phyloP scores from a whole-genome alignment of 2,329 filamentous ascomycete species.

The Phyllosticta paracitricarpa region DNA sequence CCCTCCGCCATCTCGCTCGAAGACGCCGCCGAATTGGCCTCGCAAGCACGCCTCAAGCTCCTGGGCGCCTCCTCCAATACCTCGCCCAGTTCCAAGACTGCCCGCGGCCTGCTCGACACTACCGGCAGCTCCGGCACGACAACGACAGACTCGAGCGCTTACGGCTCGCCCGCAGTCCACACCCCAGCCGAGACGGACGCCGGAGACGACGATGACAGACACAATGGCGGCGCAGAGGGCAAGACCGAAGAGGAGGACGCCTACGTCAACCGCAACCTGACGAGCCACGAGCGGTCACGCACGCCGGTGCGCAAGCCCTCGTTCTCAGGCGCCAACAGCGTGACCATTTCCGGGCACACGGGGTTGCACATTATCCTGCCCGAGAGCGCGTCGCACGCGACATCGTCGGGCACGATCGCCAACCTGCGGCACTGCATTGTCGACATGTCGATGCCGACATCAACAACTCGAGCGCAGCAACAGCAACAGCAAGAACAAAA shows the following conservation, averaged over 20 bases:
- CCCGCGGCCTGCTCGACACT: conserved; percentile 13
- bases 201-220: not conserved
- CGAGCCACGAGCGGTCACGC: conserved; percentile 8
- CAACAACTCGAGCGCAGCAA: not conserved
- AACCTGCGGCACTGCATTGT: conserved; percentile 63
- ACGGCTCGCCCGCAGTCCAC: not conserved
- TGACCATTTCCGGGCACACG: conserved; percentile 58
- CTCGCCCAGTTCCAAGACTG: conserved; percentile 19
- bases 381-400: conserved; percentile 57
- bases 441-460: conserved; percentile 61
- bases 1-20: conserved; percentile 44
- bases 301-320: conserved; percentile 37
- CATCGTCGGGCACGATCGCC: conserved; percentile 62
- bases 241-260: conserved; percentile 18
- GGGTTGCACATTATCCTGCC: conserved; percentile 71
- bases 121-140: conserved; percentile 4
- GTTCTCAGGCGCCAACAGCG: conserved; percentile 45
- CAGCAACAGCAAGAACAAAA: not conserved
- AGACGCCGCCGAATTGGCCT: conserved; percentile 46
- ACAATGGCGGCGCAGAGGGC: conserved; percentile 17
- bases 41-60: conserved; percentile 35
- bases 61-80: conserved; percentile 27
- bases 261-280: conserved; percentile 9
- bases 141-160: conserved; percentile 7
- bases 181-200: conserved; percentile 12